Evolutionary conservation across 2,329 filamentous ascomycete species (phyloP).

Genomic region (Curvularia sp.): DNA sequence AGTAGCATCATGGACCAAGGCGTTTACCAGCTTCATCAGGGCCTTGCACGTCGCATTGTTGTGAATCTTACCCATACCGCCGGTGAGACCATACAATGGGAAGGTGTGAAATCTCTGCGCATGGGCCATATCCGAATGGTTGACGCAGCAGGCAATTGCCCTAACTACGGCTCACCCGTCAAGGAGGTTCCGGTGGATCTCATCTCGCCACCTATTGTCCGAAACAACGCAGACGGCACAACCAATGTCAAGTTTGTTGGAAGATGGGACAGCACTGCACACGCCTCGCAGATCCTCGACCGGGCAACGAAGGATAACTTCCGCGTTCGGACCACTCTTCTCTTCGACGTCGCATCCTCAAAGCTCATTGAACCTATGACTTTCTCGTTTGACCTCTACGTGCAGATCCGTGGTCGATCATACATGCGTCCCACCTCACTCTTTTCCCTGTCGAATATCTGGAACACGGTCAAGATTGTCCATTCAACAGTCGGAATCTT

Average conservation of each 20-base stretch:
- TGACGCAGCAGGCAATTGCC: conserved; percentile 83
- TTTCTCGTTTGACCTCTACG: conserved; percentile 79
- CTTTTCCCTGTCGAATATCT: conserved; percentile 81
- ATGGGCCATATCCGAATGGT: conserved; percentile 84
- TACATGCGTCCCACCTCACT: conserved; percentile 88
- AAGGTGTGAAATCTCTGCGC: conserved; percentile 77
- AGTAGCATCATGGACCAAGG: conserved; percentile 83
- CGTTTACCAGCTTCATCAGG: conserved; percentile 93
- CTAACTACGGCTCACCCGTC: conserved; percentile 74
- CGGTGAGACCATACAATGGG: conserved; percentile 86
- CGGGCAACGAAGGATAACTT: conserved; percentile 92
- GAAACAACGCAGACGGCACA: conserved; percentile 88
- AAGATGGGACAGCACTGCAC: conserved; percentile 95
- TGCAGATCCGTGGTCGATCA: conserved; percentile 82
- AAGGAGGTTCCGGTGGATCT: conserved; percentile 80
- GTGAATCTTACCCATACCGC: conserved; percentile 92
- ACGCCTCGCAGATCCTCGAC: conserved; percentile 91
- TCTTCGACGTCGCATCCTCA: conserved; percentile 84
- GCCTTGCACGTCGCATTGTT: conserved; percentile 84
- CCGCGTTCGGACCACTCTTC: conserved; percentile 83
- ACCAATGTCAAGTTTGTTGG: conserved; percentile 84
- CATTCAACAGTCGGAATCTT: conserved; percentile 88
- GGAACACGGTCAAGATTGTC: conserved; percentile 83
- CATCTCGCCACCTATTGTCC: conserved; percentile 77
- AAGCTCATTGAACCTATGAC: conserved; percentile 87